These are phyloP conservation scores for Gynostemma pentaphyllum DNA, from an alignment of 306 rosid species.

Conservation along the genomic window DNA sequence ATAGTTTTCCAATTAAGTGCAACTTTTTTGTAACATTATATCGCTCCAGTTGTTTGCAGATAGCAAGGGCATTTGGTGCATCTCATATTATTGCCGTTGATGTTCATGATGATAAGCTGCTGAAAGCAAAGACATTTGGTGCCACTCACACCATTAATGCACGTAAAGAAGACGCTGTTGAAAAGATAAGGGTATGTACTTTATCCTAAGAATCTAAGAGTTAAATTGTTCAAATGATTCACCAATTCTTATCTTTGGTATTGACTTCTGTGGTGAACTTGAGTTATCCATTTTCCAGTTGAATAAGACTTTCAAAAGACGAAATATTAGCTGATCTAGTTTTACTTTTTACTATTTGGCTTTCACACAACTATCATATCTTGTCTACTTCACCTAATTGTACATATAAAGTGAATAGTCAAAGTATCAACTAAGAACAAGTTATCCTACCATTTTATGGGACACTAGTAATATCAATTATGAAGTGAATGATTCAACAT, in stretches of 20 bases:
- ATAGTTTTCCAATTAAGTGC: background rate
- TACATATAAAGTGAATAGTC: too few species aligned
- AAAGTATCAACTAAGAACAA: too few species aligned
- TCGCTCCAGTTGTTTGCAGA: conserved; percentile 92
- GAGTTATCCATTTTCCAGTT: background rate
- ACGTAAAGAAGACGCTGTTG: conserved; percentile 60
- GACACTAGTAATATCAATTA: too few species aligned
- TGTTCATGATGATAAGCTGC: conserved; percentile 73
- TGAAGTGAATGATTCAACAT: too few species aligned
- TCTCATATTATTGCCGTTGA: conserved; percentile 91
- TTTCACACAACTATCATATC: too few species aligned
- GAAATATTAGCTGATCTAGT: too few species aligned
- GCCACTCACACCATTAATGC: conserved; percentile 86
- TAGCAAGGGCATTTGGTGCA: conserved; percentile 96
- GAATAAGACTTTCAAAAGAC: background rate
- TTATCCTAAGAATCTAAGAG: background rate
- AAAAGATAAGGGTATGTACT: conserved; percentile 52
- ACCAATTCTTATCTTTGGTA: background rate
- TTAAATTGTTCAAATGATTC: background rate
- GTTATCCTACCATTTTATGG: too few species aligned
- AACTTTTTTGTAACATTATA: conserved; percentile 12
- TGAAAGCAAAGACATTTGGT: conserved; percentile 72
- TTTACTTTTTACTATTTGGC: too few species aligned
- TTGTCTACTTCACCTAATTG: too few species aligned
- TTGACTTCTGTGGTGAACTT: background rate